phyloP scores from a whole-genome alignment of 345 rosid genomes.

The Arabidopsis thaliana region DNA sequence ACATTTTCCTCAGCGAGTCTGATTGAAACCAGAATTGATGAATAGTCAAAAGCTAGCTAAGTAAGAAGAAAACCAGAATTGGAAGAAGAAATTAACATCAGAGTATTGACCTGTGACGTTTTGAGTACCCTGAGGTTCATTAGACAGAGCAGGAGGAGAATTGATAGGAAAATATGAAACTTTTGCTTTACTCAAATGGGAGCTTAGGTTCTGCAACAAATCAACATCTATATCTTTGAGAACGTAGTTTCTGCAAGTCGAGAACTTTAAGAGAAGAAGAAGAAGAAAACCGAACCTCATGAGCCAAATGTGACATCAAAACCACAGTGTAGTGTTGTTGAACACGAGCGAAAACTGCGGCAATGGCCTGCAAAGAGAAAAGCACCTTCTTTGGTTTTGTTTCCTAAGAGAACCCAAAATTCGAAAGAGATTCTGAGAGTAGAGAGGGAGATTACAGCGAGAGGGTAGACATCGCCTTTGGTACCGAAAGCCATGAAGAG shows the following conservation, averaged over 20 bases:
- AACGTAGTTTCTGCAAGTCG: constrained; percentile 23
- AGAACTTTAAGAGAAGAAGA: not conserved
- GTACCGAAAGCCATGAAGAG: constrained; percentile 90
- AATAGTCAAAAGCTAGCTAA: not conserved
- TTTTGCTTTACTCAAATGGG: constrained; percentile 54
- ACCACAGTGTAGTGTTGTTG: constrained; percentile 58
- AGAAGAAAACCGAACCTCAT: constrained; percentile 52
- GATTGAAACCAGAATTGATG: constrained; percentile 1
- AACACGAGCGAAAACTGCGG: constrained; percentile 73
- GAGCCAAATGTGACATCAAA: constrained; percentile 78
- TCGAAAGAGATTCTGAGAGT: not conserved
- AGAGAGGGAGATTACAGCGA: constrained; percentile 56
- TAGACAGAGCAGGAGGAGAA: constrained; percentile 76
- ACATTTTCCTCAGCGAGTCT: constrained; percentile 47
- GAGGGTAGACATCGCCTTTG: constrained; percentile 81
- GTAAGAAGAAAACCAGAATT: constrained; percentile 6
- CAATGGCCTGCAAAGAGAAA: constrained; percentile 60
- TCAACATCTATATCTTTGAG: not conserved
- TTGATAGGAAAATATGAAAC: constrained; percentile 54
- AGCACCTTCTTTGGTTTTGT: not conserved
- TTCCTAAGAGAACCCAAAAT: not conserved
- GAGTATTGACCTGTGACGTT: constrained; percentile 47
- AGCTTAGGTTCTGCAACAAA: constrained; percentile 56
- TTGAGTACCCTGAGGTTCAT: constrained; percentile 35
- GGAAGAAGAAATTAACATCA: not conserved